A percentile compares a stretch with the other conserved stretches of the same genome.
These are phyloP conservation scores for Aspergillus latus DNA, from an alignment of 2,329 filamentous ascomycete genomes.

Conservation along the genomic window DNA sequence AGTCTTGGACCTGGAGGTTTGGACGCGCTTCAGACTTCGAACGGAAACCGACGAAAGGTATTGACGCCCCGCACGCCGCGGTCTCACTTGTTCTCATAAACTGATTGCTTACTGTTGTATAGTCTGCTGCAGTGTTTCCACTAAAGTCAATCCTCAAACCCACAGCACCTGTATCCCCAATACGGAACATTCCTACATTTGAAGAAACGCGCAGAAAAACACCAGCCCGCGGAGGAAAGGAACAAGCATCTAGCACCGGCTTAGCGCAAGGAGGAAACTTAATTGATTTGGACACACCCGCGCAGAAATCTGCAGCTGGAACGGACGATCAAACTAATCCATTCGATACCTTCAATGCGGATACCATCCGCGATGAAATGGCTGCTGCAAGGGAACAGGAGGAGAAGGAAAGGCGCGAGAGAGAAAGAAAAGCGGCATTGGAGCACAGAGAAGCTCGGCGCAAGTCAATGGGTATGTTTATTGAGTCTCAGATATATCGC, in stretches of 20 bases:
- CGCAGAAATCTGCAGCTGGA: slow-evolving; percentile 31
- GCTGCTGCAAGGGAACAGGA: slow-evolving; percentile 68
- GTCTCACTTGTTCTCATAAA: slow-evolving; percentile 3
- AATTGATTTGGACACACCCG: slow-evolving; percentile 47
- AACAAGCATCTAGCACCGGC: slow-evolving; percentile 22
- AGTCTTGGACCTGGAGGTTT: slow-evolving; percentile 91
- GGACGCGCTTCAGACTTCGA: slow-evolving; percentile 73
- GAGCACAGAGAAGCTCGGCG: slow-evolving; percentile 82
- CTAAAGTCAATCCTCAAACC: slow-evolving; percentile 78
- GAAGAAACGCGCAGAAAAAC: slow-evolving; percentile 51
- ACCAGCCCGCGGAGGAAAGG: slow-evolving; percentile 34
- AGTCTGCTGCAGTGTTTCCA: slow-evolving; percentile 43
- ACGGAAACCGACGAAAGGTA: slow-evolving; percentile 79
- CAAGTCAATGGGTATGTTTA: slow-evolving; percentile 71
- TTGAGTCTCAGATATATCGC: background rate
- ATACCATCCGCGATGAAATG: slow-evolving; percentile 50
- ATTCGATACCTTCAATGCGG: slow-evolving; percentile 47
- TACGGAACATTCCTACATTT: slow-evolving; percentile 64
- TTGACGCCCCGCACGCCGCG: slow-evolving; percentile 23
- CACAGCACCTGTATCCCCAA: slow-evolving; percentile 64
- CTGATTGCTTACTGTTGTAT: slow-evolving; percentile 21
- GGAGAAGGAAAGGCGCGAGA: slow-evolving; percentile 60
- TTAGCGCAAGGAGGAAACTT: slow-evolving; percentile 35
- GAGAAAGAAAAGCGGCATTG: slow-evolving; percentile 60
- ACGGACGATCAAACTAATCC: slow-evolving; percentile 49